Evolutionary conservation across 805 yeast genomes (phyloP), one percentile per base, ranked within the genome.

Genomic region (Zygosaccharomyces bailii): DNA sequence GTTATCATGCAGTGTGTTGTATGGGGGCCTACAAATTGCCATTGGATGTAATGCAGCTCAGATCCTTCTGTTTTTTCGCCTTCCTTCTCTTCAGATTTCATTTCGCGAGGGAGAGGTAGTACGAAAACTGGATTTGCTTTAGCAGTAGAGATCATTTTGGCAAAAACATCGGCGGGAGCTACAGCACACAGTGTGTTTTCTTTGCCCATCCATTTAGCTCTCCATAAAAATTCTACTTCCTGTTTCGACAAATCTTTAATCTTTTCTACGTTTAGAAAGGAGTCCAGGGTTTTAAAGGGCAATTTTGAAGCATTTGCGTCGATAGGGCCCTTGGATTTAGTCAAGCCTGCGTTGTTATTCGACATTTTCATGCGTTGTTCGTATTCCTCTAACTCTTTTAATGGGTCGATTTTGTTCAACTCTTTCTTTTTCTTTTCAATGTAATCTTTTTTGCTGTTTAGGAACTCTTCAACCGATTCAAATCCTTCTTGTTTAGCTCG

Each of bases 21-120:
- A 33, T 79, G 56, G 11, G 86, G 82, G 0, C 91, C 96, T 10
- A 84, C 90, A 62, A 88, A 86, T 14, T 80, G 74, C 99, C 99
- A 93, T 68, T 93, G 98, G 17, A 90, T 79, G 62, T 84, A 88
- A 60, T 93, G 97, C 68, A 93, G 74, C 67, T 93, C 99, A 57
- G 72, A 68, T 59, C 65, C 1, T 52, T 54, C 6, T 65, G 72
- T 75, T 4, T 61, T 59, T 7, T 68, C 71, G 5, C 70, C 68
- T 35, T 70, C 68, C 32, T 37, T 24, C 4, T 63, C 61, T 10
- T 67, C 73, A 10, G 69, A 70, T 29, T 70, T 69, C 10, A 53
- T 42, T 14, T 71, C 79, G 54, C 82, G 79, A 4, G 97, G 96
- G 44, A 93, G 68, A 0, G 99, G 99, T 18, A 93, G 72, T n/a